phyloP scores from a whole-genome alignment of 225 moss, liverwort and hornwort genomes.

The Climacium dendroides region DNA sequence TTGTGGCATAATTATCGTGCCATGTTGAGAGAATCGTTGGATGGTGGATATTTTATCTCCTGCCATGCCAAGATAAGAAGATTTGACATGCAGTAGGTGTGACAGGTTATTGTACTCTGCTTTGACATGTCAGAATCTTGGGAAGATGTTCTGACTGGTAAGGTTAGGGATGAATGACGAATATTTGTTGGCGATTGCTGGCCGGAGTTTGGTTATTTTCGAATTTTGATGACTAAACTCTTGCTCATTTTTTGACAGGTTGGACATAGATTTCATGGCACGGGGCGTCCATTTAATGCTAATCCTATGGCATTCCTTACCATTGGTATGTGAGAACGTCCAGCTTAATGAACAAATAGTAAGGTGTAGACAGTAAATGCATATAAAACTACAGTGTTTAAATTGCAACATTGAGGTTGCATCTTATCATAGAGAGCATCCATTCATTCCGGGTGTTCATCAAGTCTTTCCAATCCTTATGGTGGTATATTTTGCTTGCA shows the following conservation, averaged over 20 bases:
- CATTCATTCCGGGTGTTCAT: neutral
- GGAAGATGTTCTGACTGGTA: neutral
- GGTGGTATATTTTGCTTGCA: slow-evolving; percentile 18
- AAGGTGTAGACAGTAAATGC: neutral
- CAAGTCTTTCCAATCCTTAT: neutral
- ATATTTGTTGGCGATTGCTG: neutral
- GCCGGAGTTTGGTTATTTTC: neutral
- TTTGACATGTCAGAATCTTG: neutral
- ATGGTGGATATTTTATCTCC: neutral
- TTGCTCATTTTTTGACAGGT: neutral
- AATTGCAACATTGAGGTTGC: neutral
- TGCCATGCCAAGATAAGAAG: neutral
- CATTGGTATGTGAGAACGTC: slow-evolving; percentile 13
- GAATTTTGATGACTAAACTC: neutral
- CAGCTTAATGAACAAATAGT: neutral
- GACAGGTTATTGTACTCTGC: neutral
- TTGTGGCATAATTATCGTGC: neutral
- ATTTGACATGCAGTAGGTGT: neutral
- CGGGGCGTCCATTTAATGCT: slow-evolving; percentile 35
- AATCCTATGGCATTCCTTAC: slow-evolving; percentile 48
- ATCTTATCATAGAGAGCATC: neutral
- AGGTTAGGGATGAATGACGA: neutral
- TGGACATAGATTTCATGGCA: slow-evolving; percentile 50
- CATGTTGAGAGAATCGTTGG: neutral
- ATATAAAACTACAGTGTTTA: neutral